phyloP scores from a whole-genome alignment of 768 basidiomycete genomes.

The Hirschioporus abietinus region DNA sequence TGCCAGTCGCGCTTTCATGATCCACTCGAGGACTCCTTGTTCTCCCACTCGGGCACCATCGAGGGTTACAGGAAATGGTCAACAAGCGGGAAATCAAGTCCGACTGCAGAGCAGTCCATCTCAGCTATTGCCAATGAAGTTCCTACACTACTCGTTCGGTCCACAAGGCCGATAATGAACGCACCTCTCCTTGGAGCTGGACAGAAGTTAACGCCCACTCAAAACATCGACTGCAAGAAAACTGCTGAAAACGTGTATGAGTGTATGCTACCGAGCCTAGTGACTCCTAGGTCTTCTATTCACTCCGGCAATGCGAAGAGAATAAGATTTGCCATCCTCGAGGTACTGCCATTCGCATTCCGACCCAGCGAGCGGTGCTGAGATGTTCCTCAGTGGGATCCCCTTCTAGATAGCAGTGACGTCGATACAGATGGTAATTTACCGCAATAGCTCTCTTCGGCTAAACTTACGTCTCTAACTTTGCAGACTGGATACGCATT shows the following conservation, averaged over 20 bases:
- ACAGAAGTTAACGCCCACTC: constrained; percentile 14
- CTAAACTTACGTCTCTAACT: constrained; percentile 7
- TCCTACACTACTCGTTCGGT: constrained; percentile 47
- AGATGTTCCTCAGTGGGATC: constrained; percentile 59
- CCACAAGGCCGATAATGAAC: constrained; percentile 61
- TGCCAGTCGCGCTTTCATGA: constrained; percentile 90
- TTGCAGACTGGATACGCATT: constrained; percentile 81
- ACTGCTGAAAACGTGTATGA: constrained; percentile 65
- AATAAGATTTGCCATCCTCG: constrained; percentile 80
- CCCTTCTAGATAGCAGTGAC: constrained; percentile 84
- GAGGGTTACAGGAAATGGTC: constrained; percentile 79
- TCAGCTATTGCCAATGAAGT: constrained; percentile 12
- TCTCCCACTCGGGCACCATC: constrained; percentile 74
- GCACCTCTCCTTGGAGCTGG: constrained; percentile 31
- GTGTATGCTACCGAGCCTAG: constrained; percentile 65
- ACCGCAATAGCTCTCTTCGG: constrained; percentile 3
- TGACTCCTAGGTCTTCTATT: constrained; percentile 68
- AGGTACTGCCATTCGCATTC: constrained; percentile 40
- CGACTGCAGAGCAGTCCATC: constrained; percentile 24
- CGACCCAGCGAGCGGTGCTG: not conserved
- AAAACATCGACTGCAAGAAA: constrained; percentile 36
- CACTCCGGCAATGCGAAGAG: constrained; percentile 62
- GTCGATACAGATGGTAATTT: constrained; percentile 69
- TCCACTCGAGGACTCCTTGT: constrained; percentile 80
- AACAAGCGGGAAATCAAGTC: constrained; percentile 53